Evolutionary conservation across 257 asterid species (phyloP).

Genomic region (Solanum bulbocastanum): DNA sequence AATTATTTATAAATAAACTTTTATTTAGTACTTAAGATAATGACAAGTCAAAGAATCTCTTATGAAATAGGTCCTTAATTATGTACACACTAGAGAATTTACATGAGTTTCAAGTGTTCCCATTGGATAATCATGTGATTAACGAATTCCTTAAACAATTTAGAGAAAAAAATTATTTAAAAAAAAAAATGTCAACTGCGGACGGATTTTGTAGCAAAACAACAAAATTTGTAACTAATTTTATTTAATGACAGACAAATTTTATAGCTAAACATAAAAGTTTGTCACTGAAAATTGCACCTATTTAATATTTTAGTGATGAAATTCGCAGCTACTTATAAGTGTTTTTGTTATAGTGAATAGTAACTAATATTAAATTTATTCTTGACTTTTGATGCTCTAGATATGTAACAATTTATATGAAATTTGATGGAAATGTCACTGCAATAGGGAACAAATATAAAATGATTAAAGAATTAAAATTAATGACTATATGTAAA

Average conservation of each 20-base stretch:
- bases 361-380: background rate
- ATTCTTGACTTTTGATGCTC: background rate
- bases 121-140: background rate
- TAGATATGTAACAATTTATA: background rate
- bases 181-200: background rate
- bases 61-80: background rate
- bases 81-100: background rate
- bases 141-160: background rate
- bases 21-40: background rate
- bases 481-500: background rate
- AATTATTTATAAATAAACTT: background rate
- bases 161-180: background rate
- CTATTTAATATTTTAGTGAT: background rate
- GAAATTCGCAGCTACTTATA: background rate
- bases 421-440: background rate
- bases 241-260: background rate
- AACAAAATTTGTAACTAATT: background rate
- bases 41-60: background rate
- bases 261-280: background rate
- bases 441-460: background rate
- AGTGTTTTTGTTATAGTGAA: background rate
- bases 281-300: no score
- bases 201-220: background rate
- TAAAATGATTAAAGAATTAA: background rate
- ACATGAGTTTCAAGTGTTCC: background rate